Percentiles rank a stretch among this genome's conserved stretches.
Evolutionary conservation across 2,329 filamentous ascomycete genomes (phyloP).

Genomic region (Aspergillus luchuensis): DNA sequence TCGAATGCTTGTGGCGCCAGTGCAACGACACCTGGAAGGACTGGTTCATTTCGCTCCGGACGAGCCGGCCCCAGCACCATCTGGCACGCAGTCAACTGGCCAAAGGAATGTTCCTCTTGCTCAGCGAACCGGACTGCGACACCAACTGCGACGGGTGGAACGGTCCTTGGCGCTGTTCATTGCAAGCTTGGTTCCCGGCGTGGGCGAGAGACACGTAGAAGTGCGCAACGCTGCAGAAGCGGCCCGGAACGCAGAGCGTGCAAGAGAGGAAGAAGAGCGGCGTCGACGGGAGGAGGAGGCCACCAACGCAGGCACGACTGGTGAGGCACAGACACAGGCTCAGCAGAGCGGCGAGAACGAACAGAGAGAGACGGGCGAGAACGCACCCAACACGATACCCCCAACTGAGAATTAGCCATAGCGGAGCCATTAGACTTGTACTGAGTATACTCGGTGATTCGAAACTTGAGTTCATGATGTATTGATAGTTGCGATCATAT

Average conservation of each 20-base stretch:
- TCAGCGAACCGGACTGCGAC: constrained; percentile 23
- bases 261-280: constrained; percentile 28
- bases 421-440: neutral
- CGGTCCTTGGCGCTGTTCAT: constrained; percentile 63
- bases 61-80: constrained; percentile 19
- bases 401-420: constrained; percentile 9
- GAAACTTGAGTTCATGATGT: neutral
- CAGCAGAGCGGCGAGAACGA: neutral
- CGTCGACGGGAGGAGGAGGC: constrained; percentile 25
- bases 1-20: constrained; percentile 38
- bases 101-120: constrained; percentile 12
- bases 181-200: constrained; percentile 62
- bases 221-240: constrained; percentile 56
- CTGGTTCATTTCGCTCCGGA: constrained; percentile 38
- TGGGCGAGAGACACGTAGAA: constrained; percentile 62
- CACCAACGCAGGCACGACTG: constrained; percentile 10
- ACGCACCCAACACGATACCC: constrained; percentile 18
- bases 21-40: constrained; percentile 49
- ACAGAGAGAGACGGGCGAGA: constrained; percentile 1
- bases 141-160: constrained; percentile 51
- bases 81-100: constrained; percentile 8
- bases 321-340: constrained; percentile 12
- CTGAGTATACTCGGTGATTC: constrained; percentile 5
- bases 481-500: constrained; percentile 4
- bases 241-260: constrained; percentile 32